Base-by-base conservation (phyloP, 2,329 filamentous ascomycete genomes). In the Talaromyces sp. region DNA sequence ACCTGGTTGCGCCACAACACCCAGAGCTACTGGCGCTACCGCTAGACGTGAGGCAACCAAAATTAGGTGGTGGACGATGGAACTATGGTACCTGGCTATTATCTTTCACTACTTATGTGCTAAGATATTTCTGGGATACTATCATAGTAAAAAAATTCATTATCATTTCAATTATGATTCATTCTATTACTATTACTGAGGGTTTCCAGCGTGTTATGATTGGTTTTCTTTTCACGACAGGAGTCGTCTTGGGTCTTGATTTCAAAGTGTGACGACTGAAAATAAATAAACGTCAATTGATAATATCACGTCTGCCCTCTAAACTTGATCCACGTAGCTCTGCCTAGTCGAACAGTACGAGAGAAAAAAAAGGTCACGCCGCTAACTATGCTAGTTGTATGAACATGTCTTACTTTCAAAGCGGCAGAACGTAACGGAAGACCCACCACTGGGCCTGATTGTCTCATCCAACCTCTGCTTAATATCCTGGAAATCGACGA, bases 1-100 rank as follows among this genome's bases (percentile, higher is more conserved):
- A 99, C 93, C 79, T 99, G 94, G 95, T 96, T 96, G 90, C 87
- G 89, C 79, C 91, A 96, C 86, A 99, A 99, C 89, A 99, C 93
- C 80, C 88, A 96, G 78, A 96, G 89, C 74, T 90, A 96, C 79
- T 97, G 93, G 92, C 87, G 92, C 80, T 97, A 97, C 89, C 87
- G 92, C 82, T 96, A 78, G 66, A 65, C 62, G 69, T 69, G 64
- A 61, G 63, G 17, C n/a, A 39, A 15, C 33, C 19, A 39, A 39
- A 40, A 21, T 17, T 22, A 56, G 62, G 66, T 65, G 66, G 62
- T 66, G 59, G 58, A 61, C 64, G 66, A 37, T 39, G 67, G 53
- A 45, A 53, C 45, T 61, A 58, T 66, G 66, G 64, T 67, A 66
- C 64, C 64, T 63, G 65, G 65, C 63, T 67, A 63, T 63, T 67